phyloP scores from a whole-genome alignment of 495 filamentous ascomycete species.

The Penicillium pulvis region DNA sequence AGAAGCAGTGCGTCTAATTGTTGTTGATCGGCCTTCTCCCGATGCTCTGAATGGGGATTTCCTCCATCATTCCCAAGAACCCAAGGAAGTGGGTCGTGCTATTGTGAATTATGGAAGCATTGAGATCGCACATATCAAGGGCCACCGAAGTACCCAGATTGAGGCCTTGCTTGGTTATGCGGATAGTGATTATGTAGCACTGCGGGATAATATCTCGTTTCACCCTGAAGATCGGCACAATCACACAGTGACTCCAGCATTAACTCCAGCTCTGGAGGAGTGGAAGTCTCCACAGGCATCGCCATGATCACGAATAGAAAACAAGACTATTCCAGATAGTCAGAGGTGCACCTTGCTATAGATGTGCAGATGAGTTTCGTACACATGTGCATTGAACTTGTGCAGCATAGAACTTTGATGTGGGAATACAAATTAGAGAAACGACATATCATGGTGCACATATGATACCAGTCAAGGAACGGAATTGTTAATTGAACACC shows the following conservation, averaged over 20 bases:
- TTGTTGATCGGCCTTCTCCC: constrained; percentile 59
- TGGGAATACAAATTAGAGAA: not conserved
- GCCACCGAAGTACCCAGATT: constrained; percentile 80
- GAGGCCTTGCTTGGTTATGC: constrained; percentile 79
- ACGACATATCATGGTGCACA: not conserved
- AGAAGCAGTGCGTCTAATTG: constrained; percentile 83
- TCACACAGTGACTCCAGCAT: constrained; percentile 35
- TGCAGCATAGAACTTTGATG: not conserved
- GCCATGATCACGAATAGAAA: not conserved
- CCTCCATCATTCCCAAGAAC: constrained; percentile 46
- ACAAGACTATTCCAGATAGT: not conserved
- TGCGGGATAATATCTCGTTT: constrained; percentile 84
- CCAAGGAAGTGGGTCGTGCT: constrained; percentile 85
- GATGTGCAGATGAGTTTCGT: not conserved
- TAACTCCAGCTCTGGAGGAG: constrained; percentile 40
- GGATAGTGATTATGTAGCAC: constrained; percentile 91
- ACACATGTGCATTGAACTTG: not conserved
- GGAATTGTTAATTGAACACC: too few species aligned
- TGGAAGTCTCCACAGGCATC: constrained; percentile 19
- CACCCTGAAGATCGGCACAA: constrained; percentile 30
- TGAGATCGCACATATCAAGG: constrained; percentile 83
- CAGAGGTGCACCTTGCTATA: not conserved
- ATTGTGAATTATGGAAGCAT: constrained; percentile 88
- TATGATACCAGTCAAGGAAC: not conserved
- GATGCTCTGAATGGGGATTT: constrained; percentile 47